These are phyloP conservation scores for Scheffersomyces titani DNA, from an alignment of 1,139 yeast genomes.

Conservation along the genomic window DNA sequence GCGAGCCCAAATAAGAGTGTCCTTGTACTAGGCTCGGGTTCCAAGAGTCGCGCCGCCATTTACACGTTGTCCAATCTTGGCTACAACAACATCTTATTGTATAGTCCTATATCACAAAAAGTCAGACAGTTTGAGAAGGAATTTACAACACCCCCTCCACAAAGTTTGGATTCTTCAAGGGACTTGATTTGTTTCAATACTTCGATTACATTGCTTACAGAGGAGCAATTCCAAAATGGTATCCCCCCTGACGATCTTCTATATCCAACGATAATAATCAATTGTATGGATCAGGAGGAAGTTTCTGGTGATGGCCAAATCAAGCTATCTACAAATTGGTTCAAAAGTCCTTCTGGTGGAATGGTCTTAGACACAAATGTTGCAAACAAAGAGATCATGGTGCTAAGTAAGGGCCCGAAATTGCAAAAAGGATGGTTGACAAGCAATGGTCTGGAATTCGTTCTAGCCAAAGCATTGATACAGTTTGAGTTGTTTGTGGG, in stretches of 20 bases:
- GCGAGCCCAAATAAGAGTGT: conserved; percentile 12
- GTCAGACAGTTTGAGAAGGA: background rate
- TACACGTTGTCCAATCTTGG: conserved; percentile 15
- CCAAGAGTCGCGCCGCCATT: conserved; percentile 14
- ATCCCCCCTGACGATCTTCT: conserved; percentile 6
- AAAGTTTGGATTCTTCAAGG: background rate
- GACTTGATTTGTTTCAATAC: background rate
- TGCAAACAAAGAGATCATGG: conserved; percentile 5
- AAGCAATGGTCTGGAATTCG: conserved; percentile 15
- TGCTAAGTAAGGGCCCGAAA: background rate
- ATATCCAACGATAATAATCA: conserved; percentile 11
- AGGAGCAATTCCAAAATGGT: conserved; percentile 1
- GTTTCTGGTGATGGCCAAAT: conserved; percentile 1
- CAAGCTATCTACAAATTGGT: conserved; percentile 10
- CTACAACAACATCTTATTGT: conserved; percentile 10
- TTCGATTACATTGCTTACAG: background rate
- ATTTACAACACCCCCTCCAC: background rate
- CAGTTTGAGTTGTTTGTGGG: conserved; percentile 17
- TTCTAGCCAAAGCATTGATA: conserved; percentile 11
- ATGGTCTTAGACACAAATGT: conserved; percentile 13
- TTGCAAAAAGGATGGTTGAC: conserved; percentile 13
- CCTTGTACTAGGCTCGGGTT: conserved; percentile 15
- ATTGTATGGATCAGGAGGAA: conserved; percentile 7
- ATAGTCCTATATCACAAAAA: background rate
- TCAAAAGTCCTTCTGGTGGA: conserved; percentile 16